Percentiles rank a stretch among this genome's conserved stretches.
phyloP scores from a whole-genome alignment of 148 eudicot species.

The Rhododendron griersonianum region DNA sequence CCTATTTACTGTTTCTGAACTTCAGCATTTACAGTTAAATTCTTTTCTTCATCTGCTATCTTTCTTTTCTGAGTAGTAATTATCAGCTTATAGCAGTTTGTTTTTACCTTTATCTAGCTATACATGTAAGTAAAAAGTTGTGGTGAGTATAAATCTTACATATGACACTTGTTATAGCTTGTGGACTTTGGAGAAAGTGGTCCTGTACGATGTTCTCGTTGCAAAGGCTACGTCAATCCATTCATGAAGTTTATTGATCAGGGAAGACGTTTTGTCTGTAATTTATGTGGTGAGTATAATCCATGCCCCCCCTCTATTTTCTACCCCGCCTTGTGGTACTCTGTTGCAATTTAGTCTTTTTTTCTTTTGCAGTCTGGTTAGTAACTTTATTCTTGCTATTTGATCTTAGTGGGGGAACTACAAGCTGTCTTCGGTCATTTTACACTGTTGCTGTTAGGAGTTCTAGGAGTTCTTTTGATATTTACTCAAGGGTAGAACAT shows the following conservation, averaged over 20 bases:
- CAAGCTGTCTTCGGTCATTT: background rate
- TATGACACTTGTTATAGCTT: slow-evolving; percentile 36
- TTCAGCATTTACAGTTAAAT: background rate
- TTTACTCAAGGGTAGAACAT: background rate
- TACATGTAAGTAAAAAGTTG: background rate
- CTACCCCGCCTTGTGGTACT: background rate
- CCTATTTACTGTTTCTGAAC: background rate
- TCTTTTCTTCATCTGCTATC: background rate
- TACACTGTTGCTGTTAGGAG: background rate
- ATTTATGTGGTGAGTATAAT: slow-evolving; percentile 76
- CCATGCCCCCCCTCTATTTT: background rate
- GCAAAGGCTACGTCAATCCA: slow-evolving; percentile 98
- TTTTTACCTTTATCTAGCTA: background rate
- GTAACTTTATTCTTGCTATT: background rate
- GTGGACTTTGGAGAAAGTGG: slow-evolving; percentile 99
- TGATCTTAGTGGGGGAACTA: slow-evolving; percentile 5
- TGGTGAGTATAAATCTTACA: background rate
- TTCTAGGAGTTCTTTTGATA: background rate
- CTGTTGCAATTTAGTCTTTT: background rate
- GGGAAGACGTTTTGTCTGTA: slow-evolving; percentile 90
- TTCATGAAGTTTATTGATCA: slow-evolving; percentile 95
- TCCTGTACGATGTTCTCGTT: slow-evolving; percentile 97
- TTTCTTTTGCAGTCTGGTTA: background rate
- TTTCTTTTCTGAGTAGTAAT: background rate
- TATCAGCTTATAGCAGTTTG: background rate